Conservation (phyloP, 2,329 filamentous ascomycete genomes). For the Madurella fahalii region DNA sequence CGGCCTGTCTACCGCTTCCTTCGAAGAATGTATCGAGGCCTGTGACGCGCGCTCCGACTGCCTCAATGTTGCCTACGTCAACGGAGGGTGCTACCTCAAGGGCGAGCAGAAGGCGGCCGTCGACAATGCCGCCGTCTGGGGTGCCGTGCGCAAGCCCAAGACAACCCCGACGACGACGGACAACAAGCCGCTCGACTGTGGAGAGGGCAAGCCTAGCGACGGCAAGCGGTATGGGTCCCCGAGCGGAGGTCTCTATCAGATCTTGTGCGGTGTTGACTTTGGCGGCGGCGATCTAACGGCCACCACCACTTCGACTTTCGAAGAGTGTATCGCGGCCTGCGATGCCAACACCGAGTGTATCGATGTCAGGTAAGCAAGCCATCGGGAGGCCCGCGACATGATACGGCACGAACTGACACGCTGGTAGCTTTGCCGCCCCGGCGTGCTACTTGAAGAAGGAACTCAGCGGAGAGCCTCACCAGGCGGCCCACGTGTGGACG, state of each 20-base stretch:
- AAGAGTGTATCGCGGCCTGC: constrained; percentile 1
- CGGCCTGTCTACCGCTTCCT: neutral
- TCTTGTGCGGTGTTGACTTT: neutral
- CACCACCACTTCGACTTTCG: neutral
- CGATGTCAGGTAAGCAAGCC: constrained; percentile 1
- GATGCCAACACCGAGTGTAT: neutral
- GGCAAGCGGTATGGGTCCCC: too few relatives aligned
- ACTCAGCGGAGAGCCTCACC: neutral
- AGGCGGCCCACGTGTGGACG: neutral
- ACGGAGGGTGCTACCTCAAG: constrained; percentile 4
- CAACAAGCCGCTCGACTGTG: neutral
- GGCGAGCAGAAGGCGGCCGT: neutral
- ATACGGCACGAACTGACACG: too few relatives aligned
- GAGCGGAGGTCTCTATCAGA: too few relatives aligned
- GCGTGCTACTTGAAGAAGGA: neutral
- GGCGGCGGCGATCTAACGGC: neutral
- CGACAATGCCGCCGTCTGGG: constrained; percentile 1
- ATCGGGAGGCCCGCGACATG: too few relatives aligned
- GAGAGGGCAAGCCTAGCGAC: neutral
- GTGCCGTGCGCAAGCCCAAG: neutral
- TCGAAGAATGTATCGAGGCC: constrained; percentile 3
- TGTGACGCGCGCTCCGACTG: neutral
- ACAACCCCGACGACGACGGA: neutral
- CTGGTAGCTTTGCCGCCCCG: neutral
- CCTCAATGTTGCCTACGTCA: neutral